These are phyloP conservation scores for Nemania abortiva DNA, from an alignment of 2,329 filamentous ascomycete species.

Conservation along the genomic window DNA sequence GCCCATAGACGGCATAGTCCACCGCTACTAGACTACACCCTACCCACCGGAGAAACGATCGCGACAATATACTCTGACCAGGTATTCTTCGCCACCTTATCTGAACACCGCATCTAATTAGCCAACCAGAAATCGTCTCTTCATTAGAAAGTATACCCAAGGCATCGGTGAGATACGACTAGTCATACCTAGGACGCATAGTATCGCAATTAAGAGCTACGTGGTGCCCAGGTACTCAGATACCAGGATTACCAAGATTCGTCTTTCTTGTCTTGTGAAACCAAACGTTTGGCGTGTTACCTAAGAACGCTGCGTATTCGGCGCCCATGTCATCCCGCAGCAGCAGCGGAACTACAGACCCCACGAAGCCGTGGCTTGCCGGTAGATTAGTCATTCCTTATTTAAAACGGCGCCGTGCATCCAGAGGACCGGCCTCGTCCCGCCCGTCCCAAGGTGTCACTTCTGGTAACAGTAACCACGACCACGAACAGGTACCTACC, in stretches of 20 bases:
- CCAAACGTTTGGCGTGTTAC: neutral
- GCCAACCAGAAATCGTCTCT: neutral
- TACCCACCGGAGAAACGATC: neutral
- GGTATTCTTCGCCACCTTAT: neutral
- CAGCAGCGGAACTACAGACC: neutral
- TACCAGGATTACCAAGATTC: neutral
- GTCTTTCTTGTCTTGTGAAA: neutral
- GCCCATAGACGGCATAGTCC: too few species aligned
- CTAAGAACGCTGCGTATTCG: neutral
- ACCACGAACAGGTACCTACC: neutral
- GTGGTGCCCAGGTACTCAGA: neutral
- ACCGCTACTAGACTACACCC: neutral
- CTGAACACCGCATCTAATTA: neutral
- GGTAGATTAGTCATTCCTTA: too few species aligned
- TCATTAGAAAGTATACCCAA: neutral
- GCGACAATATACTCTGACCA: neutral
- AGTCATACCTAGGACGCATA: neutral
- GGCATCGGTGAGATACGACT: neutral
- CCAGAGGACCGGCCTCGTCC: too few species aligned
- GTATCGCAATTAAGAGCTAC: neutral
- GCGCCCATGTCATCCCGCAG: neutral
- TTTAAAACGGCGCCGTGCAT: too few species aligned
- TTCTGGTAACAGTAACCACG: neutral
- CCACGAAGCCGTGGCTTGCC: neutral
- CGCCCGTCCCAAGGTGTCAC: too few species aligned